Base-by-base conservation (phyloP, 2,329 filamentous ascomycete genomes). In the Botrytis aclada region DNA sequence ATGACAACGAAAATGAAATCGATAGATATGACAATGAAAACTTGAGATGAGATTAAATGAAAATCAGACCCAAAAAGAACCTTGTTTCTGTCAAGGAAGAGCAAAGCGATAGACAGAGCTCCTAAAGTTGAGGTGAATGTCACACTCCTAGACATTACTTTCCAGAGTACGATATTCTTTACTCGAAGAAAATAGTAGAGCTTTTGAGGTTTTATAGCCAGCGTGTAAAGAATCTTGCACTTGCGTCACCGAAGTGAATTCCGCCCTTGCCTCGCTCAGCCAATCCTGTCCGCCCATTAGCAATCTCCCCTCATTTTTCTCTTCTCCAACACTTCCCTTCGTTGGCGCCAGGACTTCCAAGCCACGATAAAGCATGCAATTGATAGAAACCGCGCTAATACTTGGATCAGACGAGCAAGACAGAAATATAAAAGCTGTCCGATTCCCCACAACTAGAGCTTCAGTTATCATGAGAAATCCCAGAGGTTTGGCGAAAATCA, bases 31-130 rank as follows among this genome's bases (percentile, higher is more conserved):
- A 51, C 45, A 25, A 4, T 10, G 4, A 25, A 25, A 14, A 3
- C 0, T 7, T 14, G 22, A 0, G 10, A 51, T 14, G 4, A 6
- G 9, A n/a, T 4, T 10, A 4, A 32, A 20, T 32, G n/a, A 18
- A 54, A 7, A 22, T 0, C 22, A 22, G 1, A 22, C 20, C 20
- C 43, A 10, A 22, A 10, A 22, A 47, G 20, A 8, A 47, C 20
- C 16, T 47, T 47, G 8, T 16, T 47, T 25, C 20, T 25, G 9
- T 47, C 20, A 47, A 25, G 45, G 3, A 54, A 54, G 51, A 54
- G 25, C 51, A 54, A 54, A 47, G 20, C 45, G 3, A 47, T 10
- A 4, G 22, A 47, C 10, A 25, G 8, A 25, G 22, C 20, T 47
- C 20, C 8, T 10, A 22, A 47, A 25, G 20, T 25, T 9, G 45